Percentiles rank a stretch among this genome's conserved stretches.
These are phyloP conservation scores for Myxozyma sirexii DNA, from an alignment of 805 yeast genomes.

Conservation along the genomic window DNA sequence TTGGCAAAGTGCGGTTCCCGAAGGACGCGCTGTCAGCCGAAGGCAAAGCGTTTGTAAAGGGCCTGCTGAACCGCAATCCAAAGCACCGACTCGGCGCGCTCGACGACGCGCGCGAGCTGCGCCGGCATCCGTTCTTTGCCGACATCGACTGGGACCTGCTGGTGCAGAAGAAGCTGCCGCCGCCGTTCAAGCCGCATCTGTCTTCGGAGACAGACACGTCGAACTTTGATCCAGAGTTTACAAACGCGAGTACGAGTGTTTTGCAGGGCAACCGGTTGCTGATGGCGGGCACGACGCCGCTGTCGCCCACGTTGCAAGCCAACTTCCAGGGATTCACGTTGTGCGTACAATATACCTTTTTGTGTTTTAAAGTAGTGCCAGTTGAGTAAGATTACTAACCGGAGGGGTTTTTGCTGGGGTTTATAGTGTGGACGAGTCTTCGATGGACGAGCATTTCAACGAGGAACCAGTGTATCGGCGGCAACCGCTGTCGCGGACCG, in stretches of 20 bases:
- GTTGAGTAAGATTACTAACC: no score
- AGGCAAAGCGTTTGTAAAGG: slow-evolving; percentile 95
- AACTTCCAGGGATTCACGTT: slow-evolving; percentile 94
- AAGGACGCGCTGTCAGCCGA: slow-evolving; percentile 91
- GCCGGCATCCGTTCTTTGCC: slow-evolving; percentile 87
- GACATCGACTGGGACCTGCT: slow-evolving; percentile 90
- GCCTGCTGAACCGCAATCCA: slow-evolving; percentile 92
- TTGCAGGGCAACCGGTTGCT: slow-evolving; percentile 53
- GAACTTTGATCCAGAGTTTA: slow-evolving; percentile 97
- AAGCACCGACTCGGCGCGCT: slow-evolving; percentile 89
- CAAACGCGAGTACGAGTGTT: slow-evolving; percentile 84
- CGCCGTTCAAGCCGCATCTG: slow-evolving; percentile 95
- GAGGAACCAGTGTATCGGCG: neutral
- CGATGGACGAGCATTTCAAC: slow-evolving; percentile 67
- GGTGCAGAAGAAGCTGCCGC: slow-evolving; percentile 79
- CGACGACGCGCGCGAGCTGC: slow-evolving; percentile 88
- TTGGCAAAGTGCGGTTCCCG: slow-evolving; percentile 96
- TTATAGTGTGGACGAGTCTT: slow-evolving; percentile 79
- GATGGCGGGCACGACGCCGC: slow-evolving; percentile 62
- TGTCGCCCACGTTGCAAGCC: slow-evolving; percentile 93
- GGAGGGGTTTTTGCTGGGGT: no score
- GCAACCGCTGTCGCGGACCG: neutral
- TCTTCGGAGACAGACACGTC: slow-evolving; percentile 91
- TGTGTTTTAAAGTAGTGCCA: neutral
- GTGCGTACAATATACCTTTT: slow-evolving; percentile 11